These are phyloP conservation scores for Elongisporangium prolatum DNA, from an alignment of 352 stramenopile genomes.

Conservation along the genomic window DNA sequence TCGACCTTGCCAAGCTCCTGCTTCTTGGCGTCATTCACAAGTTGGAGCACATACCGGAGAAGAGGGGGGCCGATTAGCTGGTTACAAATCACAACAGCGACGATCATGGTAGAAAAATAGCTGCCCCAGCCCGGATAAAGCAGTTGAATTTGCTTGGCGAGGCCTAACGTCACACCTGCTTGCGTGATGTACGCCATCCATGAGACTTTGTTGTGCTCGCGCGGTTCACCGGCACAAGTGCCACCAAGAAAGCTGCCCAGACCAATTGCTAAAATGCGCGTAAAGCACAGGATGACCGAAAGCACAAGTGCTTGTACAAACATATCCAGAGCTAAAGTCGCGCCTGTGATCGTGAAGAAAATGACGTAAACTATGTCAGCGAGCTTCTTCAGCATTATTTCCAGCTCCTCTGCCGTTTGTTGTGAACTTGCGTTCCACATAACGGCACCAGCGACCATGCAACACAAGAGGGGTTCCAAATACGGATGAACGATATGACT, in stretches of 20 bases:
- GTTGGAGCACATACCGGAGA: slow-evolving; percentile 48
- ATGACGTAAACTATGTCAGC: slow-evolving; percentile 65
- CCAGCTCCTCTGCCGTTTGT: slow-evolving; percentile 47
- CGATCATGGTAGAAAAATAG: slow-evolving; percentile 74
- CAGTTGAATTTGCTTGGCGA: slow-evolving; percentile 70
- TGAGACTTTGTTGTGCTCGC: slow-evolving; percentile 35
- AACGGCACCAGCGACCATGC: slow-evolving; percentile 58
- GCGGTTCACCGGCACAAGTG: slow-evolving; percentile 36
- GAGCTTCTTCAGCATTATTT: slow-evolving; percentile 41
- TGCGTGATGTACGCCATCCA: slow-evolving; percentile 81
- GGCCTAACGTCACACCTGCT: slow-evolving; percentile 56
- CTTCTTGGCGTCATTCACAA: slow-evolving; percentile 50
- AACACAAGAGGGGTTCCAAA: slow-evolving; percentile 57
- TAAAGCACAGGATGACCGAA: slow-evolving; percentile 47
- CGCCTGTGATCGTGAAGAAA: slow-evolving; percentile 71
- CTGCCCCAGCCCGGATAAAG: slow-evolving; percentile 64
- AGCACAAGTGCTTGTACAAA: slow-evolving; percentile 51
- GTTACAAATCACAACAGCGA: slow-evolving; percentile 68
- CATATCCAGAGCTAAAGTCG: slow-evolving; percentile 62
- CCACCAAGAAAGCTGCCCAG: slow-evolving; percentile 52
- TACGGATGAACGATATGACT: slow-evolving; percentile 61
- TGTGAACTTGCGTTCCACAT: slow-evolving; percentile 51
- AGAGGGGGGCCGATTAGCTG: slow-evolving; percentile 56
- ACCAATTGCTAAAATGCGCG: slow-evolving; percentile 51
- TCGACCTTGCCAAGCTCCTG: slow-evolving; percentile 57